Evolutionary conservation across 1,284 basidiomycete species (phyloP).

Genomic region (Fomitopsis pinicola): DNA sequence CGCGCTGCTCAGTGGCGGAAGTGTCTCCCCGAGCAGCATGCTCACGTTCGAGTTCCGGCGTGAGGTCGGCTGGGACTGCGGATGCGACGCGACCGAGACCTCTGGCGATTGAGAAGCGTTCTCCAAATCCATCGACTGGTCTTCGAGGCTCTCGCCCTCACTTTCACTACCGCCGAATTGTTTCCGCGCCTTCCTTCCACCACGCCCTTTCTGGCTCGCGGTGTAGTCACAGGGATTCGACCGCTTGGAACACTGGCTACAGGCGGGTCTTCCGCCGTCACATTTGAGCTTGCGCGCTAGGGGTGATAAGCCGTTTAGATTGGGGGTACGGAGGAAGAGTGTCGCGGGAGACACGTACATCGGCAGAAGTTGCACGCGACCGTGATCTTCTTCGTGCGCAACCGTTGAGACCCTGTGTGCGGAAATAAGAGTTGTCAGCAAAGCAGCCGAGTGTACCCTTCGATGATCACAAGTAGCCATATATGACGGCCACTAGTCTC

Average conservation of each 20-base stretch:
- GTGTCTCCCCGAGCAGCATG: slow-evolving; percentile 29
- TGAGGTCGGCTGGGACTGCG: slow-evolving; percentile 48
- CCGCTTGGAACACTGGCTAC: slow-evolving; percentile 73
- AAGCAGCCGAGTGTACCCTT: background rate
- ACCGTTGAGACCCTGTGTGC: slow-evolving; percentile 37
- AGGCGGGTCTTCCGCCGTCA: slow-evolving; percentile 75
- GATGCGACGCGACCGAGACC: slow-evolving; percentile 39
- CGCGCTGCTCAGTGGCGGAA: slow-evolving; percentile 23
- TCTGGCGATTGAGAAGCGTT: slow-evolving; percentile 61
- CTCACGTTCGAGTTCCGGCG: slow-evolving; percentile 55
- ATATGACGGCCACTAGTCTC: slow-evolving; percentile 6
- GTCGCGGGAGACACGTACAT: slow-evolving; percentile 44
- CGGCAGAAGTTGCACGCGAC: slow-evolving; percentile 84
- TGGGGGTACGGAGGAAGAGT: background rate
- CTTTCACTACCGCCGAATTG: slow-evolving; percentile 61
- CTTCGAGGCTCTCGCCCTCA: slow-evolving; percentile 53
- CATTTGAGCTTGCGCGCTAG: slow-evolving; percentile 80
- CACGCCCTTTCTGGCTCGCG: slow-evolving; percentile 69
- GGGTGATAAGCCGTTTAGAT: slow-evolving; percentile 1
- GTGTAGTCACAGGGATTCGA: slow-evolving; percentile 73
- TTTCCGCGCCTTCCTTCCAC: slow-evolving; percentile 46
- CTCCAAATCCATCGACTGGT: slow-evolving; percentile 36
- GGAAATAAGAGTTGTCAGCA: slow-evolving; percentile 11
- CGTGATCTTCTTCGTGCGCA: slow-evolving; percentile 74
- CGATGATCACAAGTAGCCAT: slow-evolving; percentile 4